Evolutionary conservation across 176 grass and related monocot genomes (phyloP), one percentile per base, ranked within the genome.

Genomic region (Oryza longistaminata): DNA sequence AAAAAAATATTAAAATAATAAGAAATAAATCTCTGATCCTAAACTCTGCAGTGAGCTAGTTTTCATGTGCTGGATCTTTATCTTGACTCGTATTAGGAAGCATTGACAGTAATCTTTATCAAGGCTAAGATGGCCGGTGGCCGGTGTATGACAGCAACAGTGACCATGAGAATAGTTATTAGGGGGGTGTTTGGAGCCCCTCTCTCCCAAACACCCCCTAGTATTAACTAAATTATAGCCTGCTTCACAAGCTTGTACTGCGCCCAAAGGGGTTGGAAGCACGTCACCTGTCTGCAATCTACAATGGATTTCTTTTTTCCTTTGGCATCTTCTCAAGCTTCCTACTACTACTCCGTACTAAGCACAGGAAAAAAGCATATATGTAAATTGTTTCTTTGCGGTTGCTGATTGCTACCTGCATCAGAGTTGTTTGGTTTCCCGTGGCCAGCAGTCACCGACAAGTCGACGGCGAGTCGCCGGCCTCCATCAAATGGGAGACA

Each of bases 201-300:
- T n/a, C n/a, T n/a, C n/a, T n/a, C n/a, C n/a, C n/a, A n/a, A n/a
- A n/a, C n/a, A n/a, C n/a, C n/a, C n/a, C n/a, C n/a, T n/a, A 40
- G 39, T 40, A 29, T 9, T n/a, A 26, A 33, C 29, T 78, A 77
- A 77, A 69, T 53, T 53, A 53, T 68, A 8, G 11, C 61, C 48
- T 17, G 9, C 19, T 62, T n/a, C 87, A 69, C 82, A 81, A 75
- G 82, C 24, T 52, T 81, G 26, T 55, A 82, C 16, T 27, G 75
- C 40, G 61, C 62, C 61, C 9, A 2, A 75, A 69, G 76, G 65
- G 82, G 77, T 85, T 64, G 82, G 88, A 24, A 52, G 88, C 88
- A 89, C 77, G 88, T 85, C 88, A 85, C 79, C 40, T 76, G 70
- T 61, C 64, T 62, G 46, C 70, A 1, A 35, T 61, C 64, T 62